Evolutionary conservation across 768 basidiomycete species (phyloP).

Genomic region (Leucocoprinus leucothites): DNA sequence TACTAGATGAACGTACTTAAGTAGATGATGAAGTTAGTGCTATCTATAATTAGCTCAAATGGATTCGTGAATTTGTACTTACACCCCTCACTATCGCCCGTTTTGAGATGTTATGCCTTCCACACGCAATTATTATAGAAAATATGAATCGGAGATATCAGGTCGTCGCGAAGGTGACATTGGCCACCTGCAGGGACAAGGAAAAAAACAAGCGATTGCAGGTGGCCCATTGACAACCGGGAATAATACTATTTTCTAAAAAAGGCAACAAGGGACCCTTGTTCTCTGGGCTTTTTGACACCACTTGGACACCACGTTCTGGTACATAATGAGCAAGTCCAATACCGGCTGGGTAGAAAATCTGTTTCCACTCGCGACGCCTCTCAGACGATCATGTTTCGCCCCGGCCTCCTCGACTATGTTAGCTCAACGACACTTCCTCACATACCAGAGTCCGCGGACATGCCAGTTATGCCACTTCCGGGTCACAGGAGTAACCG

Average conservation of each 20-base stretch:
- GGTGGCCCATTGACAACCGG: not conserved
- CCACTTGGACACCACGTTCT: not conserved
- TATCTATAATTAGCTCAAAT: too few relatives aligned
- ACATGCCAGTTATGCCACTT: constrained; percentile 30
- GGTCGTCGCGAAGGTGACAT: too few relatives aligned
- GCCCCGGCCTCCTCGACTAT: constrained; percentile 43
- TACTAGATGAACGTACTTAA: too few relatives aligned
- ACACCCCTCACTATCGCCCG: too few relatives aligned
- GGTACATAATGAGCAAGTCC: constrained; percentile 4
- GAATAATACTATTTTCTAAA: not conserved
- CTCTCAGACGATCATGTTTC: constrained; percentile 6
- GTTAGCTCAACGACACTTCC: constrained; percentile 47
- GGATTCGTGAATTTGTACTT: too few relatives aligned
- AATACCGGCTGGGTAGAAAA: not conserved
- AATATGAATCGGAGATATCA: too few relatives aligned
- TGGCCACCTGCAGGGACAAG: not conserved
- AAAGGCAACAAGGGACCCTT: constrained; percentile 2
- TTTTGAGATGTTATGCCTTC: too few relatives aligned
- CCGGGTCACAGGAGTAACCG: constrained; percentile 43
- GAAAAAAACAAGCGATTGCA: not conserved
- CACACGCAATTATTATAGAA: too few relatives aligned
- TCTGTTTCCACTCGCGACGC: not conserved
- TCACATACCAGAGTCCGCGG: constrained; percentile 25
- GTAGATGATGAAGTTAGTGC: too few relatives aligned
- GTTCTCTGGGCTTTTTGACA: not conserved